Percentiles rank a stretch among this genome's conserved stretches.
phyloP scores from a whole-genome alignment of 2,329 filamentous ascomycete genomes.

The Zasmidium angulare region DNA sequence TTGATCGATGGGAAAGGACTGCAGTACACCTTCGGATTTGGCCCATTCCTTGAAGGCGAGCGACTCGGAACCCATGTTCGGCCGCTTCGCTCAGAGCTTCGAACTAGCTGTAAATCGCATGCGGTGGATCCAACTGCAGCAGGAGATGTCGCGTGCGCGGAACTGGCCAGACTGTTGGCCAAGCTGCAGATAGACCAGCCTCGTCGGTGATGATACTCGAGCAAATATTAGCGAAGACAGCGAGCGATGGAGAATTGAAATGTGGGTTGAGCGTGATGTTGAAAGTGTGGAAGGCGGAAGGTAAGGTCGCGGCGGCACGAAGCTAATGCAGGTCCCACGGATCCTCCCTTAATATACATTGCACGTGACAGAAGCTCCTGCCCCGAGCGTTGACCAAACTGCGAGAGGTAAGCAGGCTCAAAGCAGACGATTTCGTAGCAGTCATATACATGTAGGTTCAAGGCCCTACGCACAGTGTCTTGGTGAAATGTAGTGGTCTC shows the following conservation, averaged over 20 bases:
- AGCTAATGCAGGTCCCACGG: not conserved
- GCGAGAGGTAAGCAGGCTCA: not conserved
- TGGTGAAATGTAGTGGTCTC: too few relatives aligned
- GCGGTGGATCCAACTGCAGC: not conserved
- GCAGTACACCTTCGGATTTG: slow-evolving; percentile 11
- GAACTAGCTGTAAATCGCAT: not conserved
- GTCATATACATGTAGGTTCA: too few relatives aligned
- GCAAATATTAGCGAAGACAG: not conserved
- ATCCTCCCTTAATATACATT: not conserved
- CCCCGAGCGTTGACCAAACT: not conserved
- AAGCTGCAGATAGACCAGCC: not conserved
- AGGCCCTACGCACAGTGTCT: too few relatives aligned
- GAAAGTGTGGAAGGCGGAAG: not conserved
- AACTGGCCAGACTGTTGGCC: not conserved
- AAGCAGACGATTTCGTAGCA: not conserved
- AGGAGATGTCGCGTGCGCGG: not conserved
- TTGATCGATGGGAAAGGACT: slow-evolving; percentile 11
- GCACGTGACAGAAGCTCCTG: not conserved
- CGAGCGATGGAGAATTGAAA: not conserved
- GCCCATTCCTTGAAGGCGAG: slow-evolving; percentile 24
- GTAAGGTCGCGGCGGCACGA: not conserved
- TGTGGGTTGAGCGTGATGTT: not conserved
- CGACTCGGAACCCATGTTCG: slow-evolving; percentile 8
- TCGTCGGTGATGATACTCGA: not conserved
- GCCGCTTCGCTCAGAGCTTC: not conserved